Percentiles rank a stretch among this genome's conserved stretches.
phyloP scores from a whole-genome alignment of 805 yeast species.

The Lipomyces yamanashiensis region DNA sequence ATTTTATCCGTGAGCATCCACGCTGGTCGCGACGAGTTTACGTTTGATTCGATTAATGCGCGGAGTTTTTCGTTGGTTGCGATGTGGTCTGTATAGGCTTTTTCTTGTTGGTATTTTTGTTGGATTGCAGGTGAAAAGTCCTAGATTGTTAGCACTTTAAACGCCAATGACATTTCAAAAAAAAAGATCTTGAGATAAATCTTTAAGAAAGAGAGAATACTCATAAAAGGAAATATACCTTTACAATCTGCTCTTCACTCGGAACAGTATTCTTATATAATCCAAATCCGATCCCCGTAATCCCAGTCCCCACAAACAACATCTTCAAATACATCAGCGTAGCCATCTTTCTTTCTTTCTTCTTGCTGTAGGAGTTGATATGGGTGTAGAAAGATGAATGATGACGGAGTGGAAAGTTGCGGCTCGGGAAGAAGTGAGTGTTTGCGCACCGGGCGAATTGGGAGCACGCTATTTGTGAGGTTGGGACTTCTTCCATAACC shows the following conservation, averaged over 20 bases:
- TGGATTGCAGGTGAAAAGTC: conserved; percentile 81
- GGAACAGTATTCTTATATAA: conserved; percentile 79
- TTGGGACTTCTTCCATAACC: background rate
- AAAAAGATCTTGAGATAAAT: background rate
- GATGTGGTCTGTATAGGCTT: background rate
- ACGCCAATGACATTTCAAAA: too few species aligned
- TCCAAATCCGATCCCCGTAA: conserved; percentile 72
- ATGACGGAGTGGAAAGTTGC: background rate
- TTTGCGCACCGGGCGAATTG: conserved; percentile 1
- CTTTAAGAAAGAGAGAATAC: background rate
- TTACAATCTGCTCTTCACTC: conserved; percentile 77
- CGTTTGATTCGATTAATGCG: conserved; percentile 28
- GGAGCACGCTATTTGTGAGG: conserved; percentile 6
- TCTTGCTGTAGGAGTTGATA: background rate
- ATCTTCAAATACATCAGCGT: conserved; percentile 42
- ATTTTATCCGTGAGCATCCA: conserved; percentile 33
- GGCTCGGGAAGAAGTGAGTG: background rate
- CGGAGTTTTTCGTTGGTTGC: conserved; percentile 16
- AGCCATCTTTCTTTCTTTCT: background rate
- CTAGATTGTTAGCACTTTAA: background rate
- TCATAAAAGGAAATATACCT: conserved; percentile 39
- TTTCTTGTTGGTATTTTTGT: conserved; percentile 61
- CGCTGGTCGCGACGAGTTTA: conserved; percentile 33
- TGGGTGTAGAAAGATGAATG: background rate
- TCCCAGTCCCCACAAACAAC: conserved; percentile 66